Evolutionary conservation across 768 basidiomycete species (phyloP).

Genomic region (Podaxis mareebaensis): DNA sequence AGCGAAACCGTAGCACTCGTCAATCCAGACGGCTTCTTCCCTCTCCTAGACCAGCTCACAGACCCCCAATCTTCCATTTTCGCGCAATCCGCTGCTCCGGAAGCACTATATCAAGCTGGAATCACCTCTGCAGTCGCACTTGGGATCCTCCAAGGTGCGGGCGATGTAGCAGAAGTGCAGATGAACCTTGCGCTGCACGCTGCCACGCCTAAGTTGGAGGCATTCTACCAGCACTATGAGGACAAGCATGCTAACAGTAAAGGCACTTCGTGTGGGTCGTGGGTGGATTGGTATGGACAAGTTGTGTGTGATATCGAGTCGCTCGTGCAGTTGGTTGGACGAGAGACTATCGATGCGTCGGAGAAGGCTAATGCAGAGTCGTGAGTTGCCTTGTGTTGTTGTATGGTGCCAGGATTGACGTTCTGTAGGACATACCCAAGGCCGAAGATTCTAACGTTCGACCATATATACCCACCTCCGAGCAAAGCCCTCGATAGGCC

Average conservation of each 20-base stretch:
- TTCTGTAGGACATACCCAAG: constrained; percentile 30
- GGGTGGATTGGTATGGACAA: constrained; percentile 85
- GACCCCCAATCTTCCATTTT: constrained; percentile 43
- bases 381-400: constrained; percentile 27
- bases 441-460: constrained; percentile 68
- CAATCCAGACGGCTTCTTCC: constrained; percentile 73
- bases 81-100: constrained; percentile 38
- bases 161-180: constrained; percentile 58
- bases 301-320: constrained; percentile 68
- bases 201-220: constrained; percentile 78
- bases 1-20: constrained; percentile 86
- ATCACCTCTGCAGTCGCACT: constrained; percentile 50
- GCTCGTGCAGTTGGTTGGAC: constrained; percentile 51
- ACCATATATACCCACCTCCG: constrained; percentile 67
- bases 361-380: constrained; percentile 21
- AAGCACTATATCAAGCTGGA: constrained; percentile 55
- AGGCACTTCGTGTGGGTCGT: constrained; percentile 56
- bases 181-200: constrained; percentile 78
- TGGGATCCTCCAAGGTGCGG: constrained; percentile 50
- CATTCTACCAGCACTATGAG: constrained; percentile 75
- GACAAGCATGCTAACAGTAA: constrained; percentile 32
- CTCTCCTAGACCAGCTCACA: constrained; percentile 66
- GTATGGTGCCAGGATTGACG: constrained; percentile 6
- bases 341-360: constrained; percentile 47
- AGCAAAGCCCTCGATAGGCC: constrained; percentile 46